phyloP scores from a whole-genome alignment of 768 basidiomycete species.

The Asterophora parasitica region DNA sequence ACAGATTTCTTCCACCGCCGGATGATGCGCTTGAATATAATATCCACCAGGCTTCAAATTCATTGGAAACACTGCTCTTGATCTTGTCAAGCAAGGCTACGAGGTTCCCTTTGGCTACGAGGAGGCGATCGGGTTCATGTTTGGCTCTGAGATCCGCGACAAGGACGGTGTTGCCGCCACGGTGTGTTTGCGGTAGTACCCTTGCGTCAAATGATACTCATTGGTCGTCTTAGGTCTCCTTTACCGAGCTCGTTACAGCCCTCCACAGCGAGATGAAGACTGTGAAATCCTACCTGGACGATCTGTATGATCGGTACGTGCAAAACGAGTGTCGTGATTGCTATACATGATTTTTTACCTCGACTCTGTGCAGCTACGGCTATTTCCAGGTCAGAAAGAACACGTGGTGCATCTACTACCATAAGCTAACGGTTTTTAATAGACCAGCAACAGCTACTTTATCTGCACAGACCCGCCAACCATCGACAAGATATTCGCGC shows the following conservation, averaged over 20 bases:
- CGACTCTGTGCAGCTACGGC: constrained; percentile 50
- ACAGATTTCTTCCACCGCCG: background rate
- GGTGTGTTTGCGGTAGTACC: constrained; percentile 33
- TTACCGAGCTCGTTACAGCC: constrained; percentile 59
- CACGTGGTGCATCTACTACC: background rate
- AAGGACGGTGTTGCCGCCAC: constrained; percentile 87
- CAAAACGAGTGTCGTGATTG: too few species aligned
- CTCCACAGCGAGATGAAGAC: constrained; percentile 50
- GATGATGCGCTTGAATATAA: background rate
- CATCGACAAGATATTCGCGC: constrained; percentile 64
- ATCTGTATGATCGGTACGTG: constrained; percentile 53
- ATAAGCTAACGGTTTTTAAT: constrained; percentile 1
- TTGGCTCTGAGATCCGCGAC: constrained; percentile 72
- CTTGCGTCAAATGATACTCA: background rate
- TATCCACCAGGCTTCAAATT: constrained; percentile 88
- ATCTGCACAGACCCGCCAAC: constrained; percentile 62
- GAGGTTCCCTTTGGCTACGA: constrained; percentile 83
- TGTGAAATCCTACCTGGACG: constrained; percentile 52
- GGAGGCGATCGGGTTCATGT: constrained; percentile 92
- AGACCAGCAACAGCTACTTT: constrained; percentile 85
- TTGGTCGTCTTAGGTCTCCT: constrained; percentile 43
- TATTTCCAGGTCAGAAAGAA: constrained; percentile 65
- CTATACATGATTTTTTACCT: too few species aligned
- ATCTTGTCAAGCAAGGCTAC: constrained; percentile 60
- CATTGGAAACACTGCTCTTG: constrained; percentile 78